Evolutionary conservation across 495 filamentous ascomycete genomes (phyloP), one percentile per base, ranked within the genome.

Genomic region (Xylaria grammica): DNA sequence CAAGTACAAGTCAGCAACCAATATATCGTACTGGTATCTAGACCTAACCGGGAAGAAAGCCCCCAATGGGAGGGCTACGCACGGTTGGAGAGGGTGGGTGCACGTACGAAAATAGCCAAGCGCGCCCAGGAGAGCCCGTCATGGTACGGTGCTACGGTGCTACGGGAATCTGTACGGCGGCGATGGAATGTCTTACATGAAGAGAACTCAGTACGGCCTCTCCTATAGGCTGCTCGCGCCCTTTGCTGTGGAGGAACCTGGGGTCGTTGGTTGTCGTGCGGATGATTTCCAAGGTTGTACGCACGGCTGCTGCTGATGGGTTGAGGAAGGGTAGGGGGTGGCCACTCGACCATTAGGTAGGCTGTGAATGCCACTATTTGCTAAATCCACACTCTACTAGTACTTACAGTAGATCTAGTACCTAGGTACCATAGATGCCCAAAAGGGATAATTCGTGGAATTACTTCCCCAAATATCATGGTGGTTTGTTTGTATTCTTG

Each of bases 161-260:
- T 42, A 17, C 40, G 34, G 5, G 11, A 9, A 42, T 17, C 40
- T 42, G 40, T 29, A 59, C n/a, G 56, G 42, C 17, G 42, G 56
- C 42, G 56, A 19, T 59, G 56, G 56, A 7, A 36, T 15, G 56
- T 59, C 56, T 48, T 59, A 26, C 58, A 51, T 32, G 58, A 6
- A 10, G 30, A 60, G 45, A 51, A 15, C 45, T 50, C 40, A 11
- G 32, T 38, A 11, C 32, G 45, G 58, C 26, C 11, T 34, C 42
- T 30, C 40, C 42, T 27, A 59, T 59, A 48, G 56, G 56, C 7
- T 17, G 42, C 1, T 19, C 22, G 4, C 13, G 44, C 34, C 59
- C 59, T 36, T n/a, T 53, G 59, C 46, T 53, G 32, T 36, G 42
- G 59, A 49, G 17, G 34, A 29, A 29, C 34, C 45, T 50, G 58